Percentiles rank a stretch among this genome's conserved stretches.
Evolutionary conservation across 352 stramenopile species (phyloP).

Genomic region (Phytophthora melonis): DNA sequence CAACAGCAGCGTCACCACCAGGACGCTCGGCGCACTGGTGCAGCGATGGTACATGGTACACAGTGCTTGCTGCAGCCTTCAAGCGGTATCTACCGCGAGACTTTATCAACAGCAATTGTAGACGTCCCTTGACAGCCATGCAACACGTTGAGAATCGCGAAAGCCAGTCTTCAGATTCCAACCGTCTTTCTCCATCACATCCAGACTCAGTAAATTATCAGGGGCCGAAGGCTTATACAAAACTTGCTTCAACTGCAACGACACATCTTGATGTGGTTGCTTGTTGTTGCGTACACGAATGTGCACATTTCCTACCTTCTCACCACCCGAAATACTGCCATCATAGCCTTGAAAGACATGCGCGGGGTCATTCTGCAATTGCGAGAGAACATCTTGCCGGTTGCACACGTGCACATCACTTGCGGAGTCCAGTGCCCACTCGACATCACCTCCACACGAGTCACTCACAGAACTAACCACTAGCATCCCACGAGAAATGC

Average conservation of each 20-base stretch:
- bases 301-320: slow-evolving; percentile 5
- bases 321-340: not conserved
- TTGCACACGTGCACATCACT: slow-evolving; percentile 22
- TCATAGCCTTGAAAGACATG: slow-evolving; percentile 9
- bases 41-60: slow-evolving; percentile 1
- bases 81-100: slow-evolving; percentile 9
- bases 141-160: not conserved
- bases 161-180: slow-evolving; percentile 11
- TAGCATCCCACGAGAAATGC: too few relatives aligned
- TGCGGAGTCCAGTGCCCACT: slow-evolving; percentile 18
- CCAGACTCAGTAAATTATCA: slow-evolving; percentile 19
- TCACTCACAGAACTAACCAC: too few relatives aligned
- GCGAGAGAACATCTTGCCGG: not conserved
- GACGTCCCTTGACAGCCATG: slow-evolving; percentile 5
- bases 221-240: slow-evolving; percentile 9
- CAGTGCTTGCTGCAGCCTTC: not conserved
- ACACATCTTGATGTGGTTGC: slow-evolving; percentile 8
- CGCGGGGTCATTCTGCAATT: not conserved
- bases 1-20: not conserved
- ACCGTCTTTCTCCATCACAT: slow-evolving; percentile 3
- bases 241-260: slow-evolving; percentile 5
- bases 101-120: slow-evolving; percentile 6
- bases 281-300: slow-evolving; percentile 9
- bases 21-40: not conserved
- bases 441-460: not conserved